Conservation (phyloP, 2,329 filamentous ascomycete species). For the Trichoderma citrinoviride region DNA sequence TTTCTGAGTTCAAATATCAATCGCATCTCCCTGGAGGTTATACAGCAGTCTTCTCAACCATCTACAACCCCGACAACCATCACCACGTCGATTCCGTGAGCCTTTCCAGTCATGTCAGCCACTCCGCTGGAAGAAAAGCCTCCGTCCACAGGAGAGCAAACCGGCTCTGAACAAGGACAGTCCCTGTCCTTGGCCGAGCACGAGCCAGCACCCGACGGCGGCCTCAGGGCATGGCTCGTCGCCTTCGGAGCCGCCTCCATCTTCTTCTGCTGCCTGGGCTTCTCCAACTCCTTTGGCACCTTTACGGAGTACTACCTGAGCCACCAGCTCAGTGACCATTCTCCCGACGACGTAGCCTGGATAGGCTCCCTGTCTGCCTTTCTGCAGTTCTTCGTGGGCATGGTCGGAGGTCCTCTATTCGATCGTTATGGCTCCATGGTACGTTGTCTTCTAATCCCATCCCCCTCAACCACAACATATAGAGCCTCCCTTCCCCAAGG, state of each 20-base stretch:
- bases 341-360: conserved; percentile 41
- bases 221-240: conserved; percentile 42
- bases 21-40: neutral
- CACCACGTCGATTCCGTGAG: fast-evolving
- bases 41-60: neutral
- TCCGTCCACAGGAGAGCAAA: neutral
- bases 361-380: conserved; percentile 42
- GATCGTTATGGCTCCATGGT: conserved; percentile 43
- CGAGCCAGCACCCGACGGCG: conserved; percentile 32
- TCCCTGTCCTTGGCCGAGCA: neutral
- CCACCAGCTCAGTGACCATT: conserved; percentile 34
- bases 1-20: neutral
- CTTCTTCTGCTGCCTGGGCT: conserved; percentile 43
- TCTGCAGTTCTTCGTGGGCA: conserved; percentile 36
- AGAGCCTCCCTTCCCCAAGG: too few relatives aligned
- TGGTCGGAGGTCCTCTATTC: conserved; percentile 40
- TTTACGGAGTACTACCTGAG: conserved; percentile 45
- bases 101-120: neutral
- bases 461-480: too few relatives aligned
- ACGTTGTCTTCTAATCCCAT: conserved; percentile 10
- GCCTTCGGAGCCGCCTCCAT: conserved; percentile 36
- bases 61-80: neutral
- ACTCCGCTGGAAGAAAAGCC: neutral
- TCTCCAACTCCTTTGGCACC: conserved; percentile 45
- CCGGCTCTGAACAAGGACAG: neutral